Evolutionary conservation across 306 rosid genomes (phyloP).

Genomic region (Lathyrus tuberosus): DNA sequence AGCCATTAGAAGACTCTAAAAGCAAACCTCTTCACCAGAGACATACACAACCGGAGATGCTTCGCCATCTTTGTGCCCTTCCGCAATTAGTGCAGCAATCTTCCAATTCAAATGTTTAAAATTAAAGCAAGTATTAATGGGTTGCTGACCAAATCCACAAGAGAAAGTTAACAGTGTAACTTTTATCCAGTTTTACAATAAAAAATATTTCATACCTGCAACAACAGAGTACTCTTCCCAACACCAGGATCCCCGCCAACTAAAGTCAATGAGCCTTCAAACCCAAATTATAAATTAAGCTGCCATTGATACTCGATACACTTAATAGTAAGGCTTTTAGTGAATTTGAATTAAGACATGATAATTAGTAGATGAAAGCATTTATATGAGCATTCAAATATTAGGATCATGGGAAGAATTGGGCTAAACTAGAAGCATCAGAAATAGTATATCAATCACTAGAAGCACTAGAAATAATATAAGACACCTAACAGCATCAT

Average conservation of each 20-base stretch:
- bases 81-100: conserved; percentile 81
- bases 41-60: conserved; percentile 75
- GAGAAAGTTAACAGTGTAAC: conserved; percentile 25
- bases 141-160: background rate
- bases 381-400: conserved; percentile 23
- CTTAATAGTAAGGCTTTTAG: conserved; percentile 8
- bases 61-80: conserved; percentile 50
- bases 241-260: conserved; percentile 99
- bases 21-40: conserved; percentile 95
- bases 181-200: conserved; percentile 25
- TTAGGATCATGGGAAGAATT: background rate
- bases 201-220: conserved; percentile 64
- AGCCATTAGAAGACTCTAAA: conserved; percentile 24
- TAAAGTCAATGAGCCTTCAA: conserved; percentile 84
- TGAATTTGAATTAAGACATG: conserved; percentile 3
- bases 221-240: conserved; percentile 87
- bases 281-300: conserved; percentile 41
- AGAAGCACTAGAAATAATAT: too few relatives aligned
- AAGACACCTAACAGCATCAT: conserved; percentile 4
- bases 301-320: conserved; percentile 11
- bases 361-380: conserved; percentile 28
- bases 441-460: too few relatives aligned
- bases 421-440: too few relatives aligned
- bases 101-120: conserved; percentile 44
- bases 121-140: conserved; percentile 27